Percentiles rank a stretch among this genome's conserved stretches.
phyloP scores from a whole-genome alignment of 2,329 filamentous ascomycete genomes.

The Dothidotthia symphoricarpi region DNA sequence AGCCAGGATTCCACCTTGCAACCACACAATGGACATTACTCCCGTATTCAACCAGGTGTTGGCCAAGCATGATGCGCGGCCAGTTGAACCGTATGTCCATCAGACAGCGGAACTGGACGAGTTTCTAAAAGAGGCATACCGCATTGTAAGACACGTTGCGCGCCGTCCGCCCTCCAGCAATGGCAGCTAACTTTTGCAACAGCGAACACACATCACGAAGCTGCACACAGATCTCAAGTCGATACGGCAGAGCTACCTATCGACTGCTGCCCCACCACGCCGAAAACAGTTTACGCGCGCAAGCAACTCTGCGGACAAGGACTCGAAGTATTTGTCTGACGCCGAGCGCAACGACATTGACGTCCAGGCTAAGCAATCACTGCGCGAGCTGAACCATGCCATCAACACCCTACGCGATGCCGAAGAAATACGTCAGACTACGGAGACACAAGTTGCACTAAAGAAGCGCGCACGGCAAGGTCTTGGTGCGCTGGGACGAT shows the following conservation, averaged over 20 bases:
- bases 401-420: constrained; percentile 79
- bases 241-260: constrained; percentile 88
- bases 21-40: constrained; percentile 58
- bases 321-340: constrained; percentile 67
- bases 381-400: constrained; percentile 79
- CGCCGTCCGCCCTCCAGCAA: constrained; percentile 3
- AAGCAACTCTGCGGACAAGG: constrained; percentile 42
- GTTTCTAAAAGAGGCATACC: constrained; percentile 91
- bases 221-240: constrained; percentile 76
- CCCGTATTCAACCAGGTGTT: constrained; percentile 68
- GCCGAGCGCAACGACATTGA: constrained; percentile 83
- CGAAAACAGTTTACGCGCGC: constrained; percentile 48
- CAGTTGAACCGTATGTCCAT: constrained; percentile 48
- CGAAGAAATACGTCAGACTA: constrained; percentile 76
- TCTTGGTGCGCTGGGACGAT: constrained; percentile 67
- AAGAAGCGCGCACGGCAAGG: constrained; percentile 65
- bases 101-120: constrained; percentile 62
- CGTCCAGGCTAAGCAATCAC: constrained; percentile 77
- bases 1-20: constrained; percentile 9
- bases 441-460: constrained; percentile 66
- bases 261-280: constrained; percentile 65
- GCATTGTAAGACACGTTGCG: constrained; percentile 65
- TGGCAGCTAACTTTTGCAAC: constrained; percentile 25
- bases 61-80: constrained; percentile 56
- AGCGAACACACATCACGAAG: constrained; percentile 83